Conservation (phyloP, 257 asterid species). For the Salvia hispanica region DNA sequence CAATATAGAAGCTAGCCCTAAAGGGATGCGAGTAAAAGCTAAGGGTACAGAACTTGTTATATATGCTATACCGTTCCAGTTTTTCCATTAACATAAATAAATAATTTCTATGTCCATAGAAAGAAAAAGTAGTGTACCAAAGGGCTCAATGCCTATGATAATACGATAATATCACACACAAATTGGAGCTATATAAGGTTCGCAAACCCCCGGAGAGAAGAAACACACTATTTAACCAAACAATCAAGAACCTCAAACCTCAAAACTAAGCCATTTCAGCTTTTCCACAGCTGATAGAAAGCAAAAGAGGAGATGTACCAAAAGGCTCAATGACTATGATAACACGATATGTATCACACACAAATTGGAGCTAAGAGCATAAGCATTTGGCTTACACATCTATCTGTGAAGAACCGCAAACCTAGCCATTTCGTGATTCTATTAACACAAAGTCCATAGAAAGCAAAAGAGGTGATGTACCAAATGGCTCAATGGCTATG, state of each 20-base stretch:
- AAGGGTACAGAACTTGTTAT: too few relatives aligned
- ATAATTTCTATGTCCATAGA: too few relatives aligned
- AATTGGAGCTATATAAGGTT: too few relatives aligned
- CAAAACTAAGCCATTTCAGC: background rate
- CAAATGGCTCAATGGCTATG: conserved; percentile 7
- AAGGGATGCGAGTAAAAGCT: background rate
- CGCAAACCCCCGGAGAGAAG: too few relatives aligned
- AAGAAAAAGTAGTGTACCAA: background rate
- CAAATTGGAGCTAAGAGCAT: background rate
- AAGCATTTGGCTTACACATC: background rate
- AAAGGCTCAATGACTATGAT: too few relatives aligned
- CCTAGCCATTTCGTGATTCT: background rate
- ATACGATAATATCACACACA: too few relatives aligned
- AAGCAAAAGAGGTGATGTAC: background rate
- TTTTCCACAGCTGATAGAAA: too few relatives aligned
- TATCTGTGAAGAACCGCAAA: background rate
- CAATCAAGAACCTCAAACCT: background rate
- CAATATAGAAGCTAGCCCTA: background rate
- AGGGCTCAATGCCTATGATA: too few relatives aligned
- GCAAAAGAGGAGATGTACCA: too few relatives aligned
- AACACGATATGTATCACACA: too few relatives aligned
- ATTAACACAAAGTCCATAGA: background rate
- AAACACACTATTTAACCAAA: too few relatives aligned
- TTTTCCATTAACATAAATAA: too few relatives aligned
- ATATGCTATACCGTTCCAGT: background rate